Percentiles rank a stretch among this genome's conserved stretches.
These are phyloP conservation scores for Diaporthe sp. DNA, from an alignment of 2,329 filamentous ascomycete genomes.

Conservation along the genomic window DNA sequence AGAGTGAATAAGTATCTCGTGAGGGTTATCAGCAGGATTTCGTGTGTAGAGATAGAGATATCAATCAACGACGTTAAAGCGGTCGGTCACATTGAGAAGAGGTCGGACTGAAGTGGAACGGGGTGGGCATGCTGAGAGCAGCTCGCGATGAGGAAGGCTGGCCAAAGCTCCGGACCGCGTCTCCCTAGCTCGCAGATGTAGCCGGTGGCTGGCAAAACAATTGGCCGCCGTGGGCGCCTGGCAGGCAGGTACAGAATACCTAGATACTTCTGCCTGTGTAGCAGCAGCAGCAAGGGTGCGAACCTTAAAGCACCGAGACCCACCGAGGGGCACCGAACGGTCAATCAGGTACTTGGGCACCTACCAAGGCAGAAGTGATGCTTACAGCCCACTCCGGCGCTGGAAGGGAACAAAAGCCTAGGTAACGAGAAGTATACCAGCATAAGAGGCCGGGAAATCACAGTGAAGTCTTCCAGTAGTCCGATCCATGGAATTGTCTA, in stretches of 20 bases:
- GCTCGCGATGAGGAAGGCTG: neutral
- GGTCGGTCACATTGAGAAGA: neutral
- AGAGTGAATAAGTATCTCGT: neutral
- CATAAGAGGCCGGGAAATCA: neutral
- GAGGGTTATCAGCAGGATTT: too few species aligned
- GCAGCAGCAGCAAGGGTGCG: neutral
- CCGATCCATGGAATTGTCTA: too few species aligned
- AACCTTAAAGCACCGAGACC: conserved; percentile 8
- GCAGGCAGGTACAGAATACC: too few species aligned
- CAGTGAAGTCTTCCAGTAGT: neutral
- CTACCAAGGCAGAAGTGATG: neutral
- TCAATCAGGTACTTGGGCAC: neutral
- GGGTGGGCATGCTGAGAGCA: neutral
- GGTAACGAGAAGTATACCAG: too few species aligned
- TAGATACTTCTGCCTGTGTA: neutral
- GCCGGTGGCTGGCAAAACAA: conserved; percentile 30
- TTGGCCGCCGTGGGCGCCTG: conserved; percentile 18
- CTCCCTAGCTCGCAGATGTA: neutral
- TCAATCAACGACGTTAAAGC: neutral
- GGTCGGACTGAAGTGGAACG: neutral
- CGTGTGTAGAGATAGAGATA: neutral
- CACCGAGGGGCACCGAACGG: conserved; percentile 4
- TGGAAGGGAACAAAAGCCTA: neutral
- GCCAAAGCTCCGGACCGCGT: neutral
- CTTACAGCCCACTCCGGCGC: too few species aligned